Conservation (phyloP, 2,329 filamentous ascomycete species). For the Ceratocystis cubensis region DNA sequence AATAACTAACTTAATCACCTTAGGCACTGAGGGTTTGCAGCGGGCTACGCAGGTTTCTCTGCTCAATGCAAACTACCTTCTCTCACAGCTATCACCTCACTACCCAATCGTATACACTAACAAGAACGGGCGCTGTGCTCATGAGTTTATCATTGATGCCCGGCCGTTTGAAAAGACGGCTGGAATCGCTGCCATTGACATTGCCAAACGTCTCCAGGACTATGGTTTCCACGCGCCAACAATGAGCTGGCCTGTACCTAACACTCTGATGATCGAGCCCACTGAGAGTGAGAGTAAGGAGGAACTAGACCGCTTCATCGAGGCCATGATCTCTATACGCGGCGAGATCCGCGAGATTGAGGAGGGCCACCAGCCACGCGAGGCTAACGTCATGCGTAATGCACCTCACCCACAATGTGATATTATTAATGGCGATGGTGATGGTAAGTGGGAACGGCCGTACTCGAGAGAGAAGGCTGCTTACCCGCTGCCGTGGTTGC, state of each 20-base stretch:
- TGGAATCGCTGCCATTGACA: constrained; percentile 82
- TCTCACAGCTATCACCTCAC: constrained; percentile 71
- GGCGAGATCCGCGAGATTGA: constrained; percentile 75
- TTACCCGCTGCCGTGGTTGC: constrained; percentile 69
- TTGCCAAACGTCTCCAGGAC: constrained; percentile 92
- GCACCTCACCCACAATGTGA: constrained; percentile 77
- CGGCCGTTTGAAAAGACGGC: constrained; percentile 72
- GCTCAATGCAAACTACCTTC: constrained; percentile 96
- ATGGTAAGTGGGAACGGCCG: constrained; percentile 60
- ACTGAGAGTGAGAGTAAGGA: constrained; percentile 87
- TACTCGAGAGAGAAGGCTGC: constrained; percentile 75
- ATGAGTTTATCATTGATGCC: constrained; percentile 92
- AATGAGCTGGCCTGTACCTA: constrained; percentile 91
- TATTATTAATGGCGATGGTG: constrained; percentile 46
- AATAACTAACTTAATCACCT: constrained; percentile 21
- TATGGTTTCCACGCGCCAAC: constrained; percentile 96
- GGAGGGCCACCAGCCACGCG: constrained; percentile 59
- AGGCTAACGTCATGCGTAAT: constrained; percentile 78
- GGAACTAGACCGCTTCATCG: constrained; percentile 86
- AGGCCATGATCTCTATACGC: constrained; percentile 77
- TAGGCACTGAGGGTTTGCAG: constrained; percentile 56
- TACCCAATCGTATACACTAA: constrained; percentile 94
- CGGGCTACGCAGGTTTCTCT: constrained; percentile 84
- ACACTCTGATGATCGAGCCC: constrained; percentile 96
- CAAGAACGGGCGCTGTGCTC: constrained; percentile 71